Base-by-base conservation (phyloP, 352 stramenopile species). In the Phytopythium aichiense region DNA sequence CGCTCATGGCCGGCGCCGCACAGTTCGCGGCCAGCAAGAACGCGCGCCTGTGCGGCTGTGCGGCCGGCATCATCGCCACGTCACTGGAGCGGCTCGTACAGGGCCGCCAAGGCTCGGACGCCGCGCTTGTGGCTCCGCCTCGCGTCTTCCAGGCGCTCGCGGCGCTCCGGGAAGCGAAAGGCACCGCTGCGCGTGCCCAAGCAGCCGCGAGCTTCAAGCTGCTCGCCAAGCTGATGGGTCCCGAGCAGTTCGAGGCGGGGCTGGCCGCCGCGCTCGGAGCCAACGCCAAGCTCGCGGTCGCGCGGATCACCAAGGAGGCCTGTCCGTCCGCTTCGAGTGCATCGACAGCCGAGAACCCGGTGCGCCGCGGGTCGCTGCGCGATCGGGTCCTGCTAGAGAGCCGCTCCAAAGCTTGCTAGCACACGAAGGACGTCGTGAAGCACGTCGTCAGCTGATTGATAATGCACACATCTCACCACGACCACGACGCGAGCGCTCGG, bases 21-120 rank as follows among this genome's bases (percentile, higher is more conserved):
- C 51, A 56, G 15, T 89, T 84, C 54, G 79, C 81, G 1, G 60
- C 55, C 49, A 90, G 65, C 66, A 91, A 90, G 67, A 90, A 78
- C 58, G 67, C 58, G 35, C 87, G 88, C 16, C 37, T 92, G 16
- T 83, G 80, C 20, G 76, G 68, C 7, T 66, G 70, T 11, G 81
- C 81, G 16, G 80, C 81, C 23, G 63, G 59, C 31, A 49, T 86
- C 45, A 77, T 88, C 22, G 69, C 77, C 0, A 59, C 61, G 11
- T 74, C 64, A 60, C 59, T 88, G 13, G 12, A 58, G 46, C 67
- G 54, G 1, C 59, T 86, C 20, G 55, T 71, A 16, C 63, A 67
- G 31, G 9, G 40, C 1, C 16, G 35, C 18, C 57, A 43, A 43
- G 61, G 64, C 43, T 43, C 16, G 30, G 65, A 23, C 49, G 30